Conservation (phyloP, 306 rosid species). For the Cucurbita ficifolia region DNA sequence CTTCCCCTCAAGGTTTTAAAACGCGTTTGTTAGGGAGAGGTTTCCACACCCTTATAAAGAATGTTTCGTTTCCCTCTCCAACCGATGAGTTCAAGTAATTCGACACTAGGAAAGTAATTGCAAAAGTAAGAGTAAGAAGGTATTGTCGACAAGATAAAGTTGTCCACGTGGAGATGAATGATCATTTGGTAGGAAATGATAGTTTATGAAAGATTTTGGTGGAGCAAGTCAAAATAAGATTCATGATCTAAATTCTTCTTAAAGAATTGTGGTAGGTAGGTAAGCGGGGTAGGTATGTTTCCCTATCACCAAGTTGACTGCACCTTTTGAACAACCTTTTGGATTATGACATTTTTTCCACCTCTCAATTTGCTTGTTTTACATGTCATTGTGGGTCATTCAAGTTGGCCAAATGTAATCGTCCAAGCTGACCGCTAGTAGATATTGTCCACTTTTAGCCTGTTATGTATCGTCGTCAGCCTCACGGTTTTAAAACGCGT, state of each 20-base stretch:
- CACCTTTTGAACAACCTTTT: not conserved
- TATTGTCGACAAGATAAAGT: not conserved
- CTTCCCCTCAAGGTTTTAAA: no score
- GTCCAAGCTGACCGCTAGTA: no score
- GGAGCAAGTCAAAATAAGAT: conserved; percentile 2
- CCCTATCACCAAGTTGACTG: conserved; percentile 7
- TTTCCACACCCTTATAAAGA: no score
- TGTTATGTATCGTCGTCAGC: no score
- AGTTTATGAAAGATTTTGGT: not conserved
- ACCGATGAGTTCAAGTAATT: not conserved
- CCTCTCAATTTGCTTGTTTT: not conserved
- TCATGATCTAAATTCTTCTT: not conserved
- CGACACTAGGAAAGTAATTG: not conserved
- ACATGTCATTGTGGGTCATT: not conserved
- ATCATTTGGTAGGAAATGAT: not conserved
- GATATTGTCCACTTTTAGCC: no score
- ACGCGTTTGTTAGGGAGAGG: no score
- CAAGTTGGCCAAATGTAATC: not conserved
- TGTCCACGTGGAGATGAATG: not conserved
- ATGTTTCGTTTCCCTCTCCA: no score
- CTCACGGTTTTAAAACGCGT: no score
- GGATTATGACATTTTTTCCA: not conserved
- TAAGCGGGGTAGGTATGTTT: not conserved
- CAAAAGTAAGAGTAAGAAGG: not conserved
- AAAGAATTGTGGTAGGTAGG: not conserved